Evolutionary conservation across 306 rosid species (phyloP), one percentile per base, ranked within the genome.

Genomic region (Myrica gale): DNA sequence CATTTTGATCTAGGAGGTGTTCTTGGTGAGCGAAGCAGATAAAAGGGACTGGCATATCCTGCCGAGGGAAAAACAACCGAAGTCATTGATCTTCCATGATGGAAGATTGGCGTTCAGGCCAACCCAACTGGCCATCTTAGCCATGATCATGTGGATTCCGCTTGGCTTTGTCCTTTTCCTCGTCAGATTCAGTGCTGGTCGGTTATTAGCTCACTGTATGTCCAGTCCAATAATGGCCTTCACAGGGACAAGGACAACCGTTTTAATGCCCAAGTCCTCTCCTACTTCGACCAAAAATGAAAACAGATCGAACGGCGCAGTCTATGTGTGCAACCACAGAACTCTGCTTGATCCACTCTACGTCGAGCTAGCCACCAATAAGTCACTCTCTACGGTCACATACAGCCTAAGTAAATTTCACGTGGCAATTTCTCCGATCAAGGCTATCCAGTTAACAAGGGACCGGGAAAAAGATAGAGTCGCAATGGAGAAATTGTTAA

Each of bases 101-200:
- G 95, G 97, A 77, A 88, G 97, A 81, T 71, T 89, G 61, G 91
- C 92, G 56, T 82, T 91, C 72, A 86, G 77, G 39, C 92, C 97
- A 71, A 84, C 87, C 65, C 80, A 76, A 39, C 19, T 63, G 10
- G 85, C 86, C 47, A 76, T 84, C 61, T 77, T 89, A 11, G 88
- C 79, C 37, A 57, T 88, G 79, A 82, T 89, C 70, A 74, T 84
- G 85, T 91, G 94, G 92, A 3, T 91, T 68, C 97, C 95, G 5
- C 60, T 88, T 46, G 97, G 90, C 5, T 11, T 86, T 50, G 67
- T 80, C 32, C 67, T 91, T 41, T 75, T 71, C 80, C 39, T 88
- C 69, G 48, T 84, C 62, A 86, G 92, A 79, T 4, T 89, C 39
- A 44, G 19, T 10, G 3, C 74, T 0, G 89, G 88, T 6, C 21